Base-by-base conservation (phyloP, 441 rosid species). In the Populus hybrid region DNA sequence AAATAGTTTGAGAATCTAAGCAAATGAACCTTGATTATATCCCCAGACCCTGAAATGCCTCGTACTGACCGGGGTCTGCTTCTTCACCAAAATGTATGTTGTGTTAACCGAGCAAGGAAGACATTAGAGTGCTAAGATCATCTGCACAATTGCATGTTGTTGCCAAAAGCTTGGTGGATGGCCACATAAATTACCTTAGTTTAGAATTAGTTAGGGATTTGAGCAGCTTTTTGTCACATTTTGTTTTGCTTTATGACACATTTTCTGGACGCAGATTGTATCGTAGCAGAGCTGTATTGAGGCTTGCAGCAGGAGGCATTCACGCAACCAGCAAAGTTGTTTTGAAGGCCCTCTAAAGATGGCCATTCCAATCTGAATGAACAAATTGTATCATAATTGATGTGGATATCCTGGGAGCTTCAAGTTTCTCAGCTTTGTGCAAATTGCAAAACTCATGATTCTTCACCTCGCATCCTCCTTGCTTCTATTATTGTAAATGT, bases 221-320 rank as follows among this genome's bases (percentile, higher is more conserved):
- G 20, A 46, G 57, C 24, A 63, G 67, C 14, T 63, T 63, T 63
- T n/a, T 63, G 67, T 63, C 28, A 24, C 23, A n/a, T 63, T 20
- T 68, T 30, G 18, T 68, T 20, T 8, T 20, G 21, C 64, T 71
- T 77, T 32, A 1, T 50, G 14, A 75, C 54, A 34, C 68, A 10
- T 66, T 35, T 24, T 76, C 69, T 59, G 67, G 69, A 28, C 73
- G 78, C 87, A 95, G 98, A 85, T 75, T 95, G 84, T 95, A 93
- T 59, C 81, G 81, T 61, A 86, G 89, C 35, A 92, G 95, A 68
- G 85, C 86, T 26, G 80, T 89, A 28, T 78, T 91, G 86, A 91
- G 84, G 83, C 81, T 91, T 77, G 98, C 97, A 34, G 95, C 96
- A 64, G 80, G 57, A 80, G 98, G 97, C 40, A 90, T 87, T 79